These are phyloP conservation scores for Suhomyces bokatorum DNA, from an alignment of 1,139 yeast species.

Conservation along the genomic window DNA sequence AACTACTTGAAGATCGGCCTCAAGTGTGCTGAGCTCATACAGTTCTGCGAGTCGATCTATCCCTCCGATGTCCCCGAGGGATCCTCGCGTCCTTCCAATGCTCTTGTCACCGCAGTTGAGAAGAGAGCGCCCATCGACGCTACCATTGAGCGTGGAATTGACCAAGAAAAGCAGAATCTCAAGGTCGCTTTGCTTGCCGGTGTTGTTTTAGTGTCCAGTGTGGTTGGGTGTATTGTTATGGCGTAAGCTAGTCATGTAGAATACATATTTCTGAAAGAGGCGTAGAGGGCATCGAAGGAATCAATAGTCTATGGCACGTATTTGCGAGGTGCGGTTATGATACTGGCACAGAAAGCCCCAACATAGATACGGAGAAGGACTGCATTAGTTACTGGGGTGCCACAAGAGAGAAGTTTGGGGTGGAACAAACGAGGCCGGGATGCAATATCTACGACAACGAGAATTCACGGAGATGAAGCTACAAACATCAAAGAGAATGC, in stretches of 20 bases:
- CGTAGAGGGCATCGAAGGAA: no score
- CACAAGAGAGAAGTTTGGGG: no score
- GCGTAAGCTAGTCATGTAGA: not conserved
- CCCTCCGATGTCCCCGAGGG: conserved; percentile 48
- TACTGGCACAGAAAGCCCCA: no score
- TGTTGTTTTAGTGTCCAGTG: conserved; percentile 1
- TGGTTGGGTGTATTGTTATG: conserved; percentile 1
- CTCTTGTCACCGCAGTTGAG: conserved; percentile 27
- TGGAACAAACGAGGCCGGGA: no score
- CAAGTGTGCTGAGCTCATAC: conserved; percentile 84
- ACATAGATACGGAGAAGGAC: no score
- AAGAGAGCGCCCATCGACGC: conserved; percentile 35
- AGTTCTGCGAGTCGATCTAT: conserved; percentile 73
- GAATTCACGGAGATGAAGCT: no score
- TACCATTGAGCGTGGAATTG: conserved; percentile 27
- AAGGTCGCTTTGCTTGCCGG: conserved; percentile 2
- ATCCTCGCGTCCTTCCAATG: conserved; percentile 22
- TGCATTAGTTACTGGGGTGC: no score
- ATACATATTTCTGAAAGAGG: not conserved
- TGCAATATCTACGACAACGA: no score
- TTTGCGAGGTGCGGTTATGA: no score
- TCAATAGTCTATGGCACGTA: no score
- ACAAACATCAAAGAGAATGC: no score
- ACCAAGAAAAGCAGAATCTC: conserved; percentile 28
- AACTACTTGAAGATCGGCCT: conserved; percentile 83